Evolutionary conservation across 768 basidiomycete species (phyloP).

Genomic region (Tricholoma terreum): DNA sequence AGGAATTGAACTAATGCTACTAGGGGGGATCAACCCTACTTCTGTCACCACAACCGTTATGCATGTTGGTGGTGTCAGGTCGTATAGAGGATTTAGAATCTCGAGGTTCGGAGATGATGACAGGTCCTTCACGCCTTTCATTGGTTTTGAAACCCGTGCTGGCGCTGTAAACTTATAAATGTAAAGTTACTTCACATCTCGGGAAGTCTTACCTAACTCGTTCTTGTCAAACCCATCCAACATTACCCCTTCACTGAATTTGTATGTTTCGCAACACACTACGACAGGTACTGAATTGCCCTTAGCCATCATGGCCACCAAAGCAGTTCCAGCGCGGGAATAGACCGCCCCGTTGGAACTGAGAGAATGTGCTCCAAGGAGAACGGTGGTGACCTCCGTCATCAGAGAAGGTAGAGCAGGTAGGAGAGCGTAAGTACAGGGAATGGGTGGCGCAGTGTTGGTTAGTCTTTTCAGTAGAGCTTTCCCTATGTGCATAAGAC

Average conservation of each 20-base stretch:
- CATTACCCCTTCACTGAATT: constrained; percentile 90
- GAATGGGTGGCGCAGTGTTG: constrained; percentile 54
- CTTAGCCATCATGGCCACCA: constrained; percentile 96
- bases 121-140: constrained; percentile 20
- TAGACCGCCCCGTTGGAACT: constrained; percentile 94
- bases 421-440: constrained; percentile 90
- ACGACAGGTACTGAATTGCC: constrained; percentile 87
- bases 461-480: constrained; percentile 68
- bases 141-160: constrained; percentile 27
- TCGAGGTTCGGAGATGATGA: constrained; percentile 56
- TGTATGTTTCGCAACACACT: constrained; percentile 98
- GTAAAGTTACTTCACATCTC: not conserved
- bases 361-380: constrained; percentile 92
- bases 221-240: constrained; percentile 95
- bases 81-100: constrained; percentile 85
- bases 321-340: constrained; percentile 90
- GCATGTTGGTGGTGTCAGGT: constrained; percentile 86
- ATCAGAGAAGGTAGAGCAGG: constrained; percentile 80
- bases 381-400: constrained; percentile 76
- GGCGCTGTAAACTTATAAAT: constrained; percentile 29
- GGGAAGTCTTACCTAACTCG: constrained; percentile 69
- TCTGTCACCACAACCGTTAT: constrained; percentile 98
- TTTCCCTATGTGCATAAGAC: constrained; percentile 55
- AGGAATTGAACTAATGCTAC: constrained; percentile 82
- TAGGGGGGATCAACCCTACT: constrained; percentile 92